Percentiles rank a stretch among this genome's conserved stretches.
Evolutionary conservation across 2,329 filamentous ascomycete species (phyloP).

Genomic region (Epichloe bromicola): DNA sequence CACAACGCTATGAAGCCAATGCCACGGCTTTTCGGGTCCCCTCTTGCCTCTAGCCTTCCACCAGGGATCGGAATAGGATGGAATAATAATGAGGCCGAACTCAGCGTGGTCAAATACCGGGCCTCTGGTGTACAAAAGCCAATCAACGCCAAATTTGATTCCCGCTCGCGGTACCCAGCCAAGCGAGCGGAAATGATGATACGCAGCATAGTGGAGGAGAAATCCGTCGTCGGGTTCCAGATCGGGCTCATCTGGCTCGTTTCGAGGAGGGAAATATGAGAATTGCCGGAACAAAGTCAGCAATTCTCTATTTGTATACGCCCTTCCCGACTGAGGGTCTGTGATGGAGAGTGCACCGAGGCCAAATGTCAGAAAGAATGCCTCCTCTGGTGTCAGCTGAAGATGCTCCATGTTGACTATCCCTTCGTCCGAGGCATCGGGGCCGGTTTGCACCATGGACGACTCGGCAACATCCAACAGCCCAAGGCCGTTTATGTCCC

Average conservation of each 20-base stretch:
- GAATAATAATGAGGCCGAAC: slow-evolving; percentile 75
- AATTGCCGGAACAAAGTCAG: slow-evolving; percentile 54
- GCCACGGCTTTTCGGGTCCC: slow-evolving; percentile 47
- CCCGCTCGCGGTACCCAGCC: slow-evolving; percentile 91
- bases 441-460: neutral
- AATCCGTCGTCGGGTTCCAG: slow-evolving; percentile 71
- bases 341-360: slow-evolving; percentile 60
- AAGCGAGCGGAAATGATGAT: slow-evolving; percentile 90
- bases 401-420: slow-evolving; percentile 60
- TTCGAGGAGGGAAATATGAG: slow-evolving; percentile 53
- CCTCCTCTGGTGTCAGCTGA: slow-evolving; percentile 82
- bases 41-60: slow-evolving; percentile 51
- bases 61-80: slow-evolving; percentile 62
- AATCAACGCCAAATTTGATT: slow-evolving; percentile 91
- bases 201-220: slow-evolving; percentile 74
- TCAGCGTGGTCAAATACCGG: slow-evolving; percentile 93
- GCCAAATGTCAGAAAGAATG: slow-evolving; percentile 77
- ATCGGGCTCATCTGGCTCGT: slow-evolving; percentile 18
- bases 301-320: slow-evolving; percentile 42
- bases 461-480: neutral
- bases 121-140: slow-evolving; percentile 83
- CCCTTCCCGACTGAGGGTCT: slow-evolving; percentile 30
- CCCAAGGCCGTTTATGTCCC: neutral
- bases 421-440: neutral
- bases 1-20: slow-evolving; percentile 80